phyloP scores from a whole-genome alignment of 441 rosid genomes.

The Biscutella laevigata region DNA sequence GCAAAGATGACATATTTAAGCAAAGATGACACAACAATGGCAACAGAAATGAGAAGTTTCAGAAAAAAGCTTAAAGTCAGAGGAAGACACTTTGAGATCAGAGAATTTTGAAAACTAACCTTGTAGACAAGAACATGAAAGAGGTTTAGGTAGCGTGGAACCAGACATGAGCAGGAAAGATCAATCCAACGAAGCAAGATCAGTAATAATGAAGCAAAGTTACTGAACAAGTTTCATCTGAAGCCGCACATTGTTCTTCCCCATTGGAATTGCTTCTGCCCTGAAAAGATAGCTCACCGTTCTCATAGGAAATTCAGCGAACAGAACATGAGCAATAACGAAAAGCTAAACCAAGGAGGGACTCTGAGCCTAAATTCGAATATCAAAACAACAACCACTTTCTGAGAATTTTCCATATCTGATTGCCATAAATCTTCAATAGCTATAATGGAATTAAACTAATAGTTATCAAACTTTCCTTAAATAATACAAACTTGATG shows the following conservation, averaged over 20 bases:
- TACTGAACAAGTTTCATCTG: conserved; percentile 85
- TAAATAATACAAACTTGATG: conserved; percentile 12
- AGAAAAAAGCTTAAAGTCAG: no score
- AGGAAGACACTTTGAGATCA: conserved; percentile 3
- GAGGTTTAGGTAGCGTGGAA: conserved; percentile 75
- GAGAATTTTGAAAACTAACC: conserved; percentile 34
- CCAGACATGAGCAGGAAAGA: conserved; percentile 59
- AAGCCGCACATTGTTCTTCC: conserved; percentile 59
- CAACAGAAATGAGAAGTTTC: not conserved
- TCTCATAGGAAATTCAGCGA: conserved; percentile 1
- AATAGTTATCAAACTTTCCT: conserved; percentile 5
- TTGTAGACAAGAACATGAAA: conserved; percentile 78
- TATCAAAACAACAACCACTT: not conserved
- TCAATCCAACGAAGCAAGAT: conserved; percentile 77
- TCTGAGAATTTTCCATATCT: not conserved
- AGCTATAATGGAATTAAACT: not conserved
- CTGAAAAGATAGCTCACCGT: conserved; percentile 30
- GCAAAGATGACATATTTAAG: no score
- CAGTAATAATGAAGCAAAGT: conserved; percentile 66
- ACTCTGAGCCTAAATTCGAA: not conserved
- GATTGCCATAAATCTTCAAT: not conserved
- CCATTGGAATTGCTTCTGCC: conserved; percentile 85
- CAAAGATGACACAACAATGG: no score
- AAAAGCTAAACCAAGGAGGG: no score
- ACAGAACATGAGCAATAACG: conserved; percentile 8